Base-by-base conservation (phyloP, 768 basidiomycete species). In the Arthromyces matolae region DNA sequence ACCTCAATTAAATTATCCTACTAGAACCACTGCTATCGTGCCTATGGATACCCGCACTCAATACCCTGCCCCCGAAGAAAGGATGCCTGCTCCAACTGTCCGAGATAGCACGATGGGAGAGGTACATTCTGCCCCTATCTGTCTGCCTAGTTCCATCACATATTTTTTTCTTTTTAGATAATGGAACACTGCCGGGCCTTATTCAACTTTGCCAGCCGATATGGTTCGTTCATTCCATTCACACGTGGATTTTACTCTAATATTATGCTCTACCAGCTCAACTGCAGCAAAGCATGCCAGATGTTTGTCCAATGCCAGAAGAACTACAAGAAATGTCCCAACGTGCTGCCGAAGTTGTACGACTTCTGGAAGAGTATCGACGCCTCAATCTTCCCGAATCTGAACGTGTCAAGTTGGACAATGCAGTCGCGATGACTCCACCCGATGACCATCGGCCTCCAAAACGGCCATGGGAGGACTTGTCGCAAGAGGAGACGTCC, bases 401-500 rank as follows among this genome's bases (percentile, higher is more conserved):
- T 5, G 71, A 72, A 27, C 61, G 64, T 29, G 55, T 54, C 47
- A 69, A 71, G 51, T 50, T 64, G 19, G 64, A 61, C 19, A 58
- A 24, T 52, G 39, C 63, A 8, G 45, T 63, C 19, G 62, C 62
- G 51, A 67, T 64, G 39, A 61, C 57, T 33, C 60, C 70, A 38
- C 65, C 69, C 9, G 75, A 80, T 31, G 79, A 80, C 53, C 68
- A 73, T 55, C 77, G 87, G 20, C 76, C 82, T 3, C 86, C 84
- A 14, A 90, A 89, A 59, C 65, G 87, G 45, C 86, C 87, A 42
- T 89, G 88, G 87, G 87, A 89, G 64, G 87, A 88, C 51, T 68
- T 80, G 63, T 72, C 76, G 20, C 70, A 75, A 48, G 79, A 79
- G 34, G 73, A 69, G 8, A 70, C 59, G 39, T 60, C 58, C 14